Percentiles rank a stretch among this genome's conserved stretches.
phyloP scores from a whole-genome alignment of 202 grass and related monocot species.

The Setaria viridis region DNA sequence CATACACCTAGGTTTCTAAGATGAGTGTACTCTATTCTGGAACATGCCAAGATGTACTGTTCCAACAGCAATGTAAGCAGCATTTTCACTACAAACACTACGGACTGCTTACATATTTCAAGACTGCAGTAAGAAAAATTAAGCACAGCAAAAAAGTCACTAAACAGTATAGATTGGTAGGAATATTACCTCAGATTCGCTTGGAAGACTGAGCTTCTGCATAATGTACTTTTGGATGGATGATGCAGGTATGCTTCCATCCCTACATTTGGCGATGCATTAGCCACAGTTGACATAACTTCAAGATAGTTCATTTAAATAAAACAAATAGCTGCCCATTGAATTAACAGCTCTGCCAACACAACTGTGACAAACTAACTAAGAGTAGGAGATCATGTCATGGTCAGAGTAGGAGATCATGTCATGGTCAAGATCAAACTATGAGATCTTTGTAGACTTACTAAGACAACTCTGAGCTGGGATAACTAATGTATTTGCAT shows the following conservation, averaged over 20 bases:
- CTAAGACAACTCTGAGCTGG: background rate
- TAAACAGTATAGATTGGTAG: conserved; percentile 3
- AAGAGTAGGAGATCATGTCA: background rate
- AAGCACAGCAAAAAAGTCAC: background rate
- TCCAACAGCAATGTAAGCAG: background rate
- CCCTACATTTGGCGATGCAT: conserved; percentile 54
- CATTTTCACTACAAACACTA: background rate
- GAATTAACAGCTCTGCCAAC: background rate
- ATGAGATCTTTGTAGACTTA: conserved; percentile 6
- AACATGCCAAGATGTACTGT: background rate
- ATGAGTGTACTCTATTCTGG: background rate
- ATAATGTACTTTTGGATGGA: conserved; percentile 78
- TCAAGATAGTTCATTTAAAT: conserved; percentile 39
- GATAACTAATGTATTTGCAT: conserved; percentile 11
- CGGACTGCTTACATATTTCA: conserved; percentile 7
- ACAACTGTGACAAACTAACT: conserved; percentile 7
- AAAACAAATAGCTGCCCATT: conserved; percentile 24
- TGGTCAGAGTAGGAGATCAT: conserved; percentile 8
- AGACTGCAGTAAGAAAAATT: background rate
- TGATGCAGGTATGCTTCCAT: conserved; percentile 75
- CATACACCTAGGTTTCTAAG: conserved; percentile 28
- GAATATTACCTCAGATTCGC: conserved; percentile 66
- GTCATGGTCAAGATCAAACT: conserved; percentile 18
- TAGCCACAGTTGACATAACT: conserved; percentile 34
- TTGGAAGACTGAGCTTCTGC: conserved; percentile 70